phyloP scores from a whole-genome alignment of 176 grass and related monocot species.

The Carex cristatella region DNA sequence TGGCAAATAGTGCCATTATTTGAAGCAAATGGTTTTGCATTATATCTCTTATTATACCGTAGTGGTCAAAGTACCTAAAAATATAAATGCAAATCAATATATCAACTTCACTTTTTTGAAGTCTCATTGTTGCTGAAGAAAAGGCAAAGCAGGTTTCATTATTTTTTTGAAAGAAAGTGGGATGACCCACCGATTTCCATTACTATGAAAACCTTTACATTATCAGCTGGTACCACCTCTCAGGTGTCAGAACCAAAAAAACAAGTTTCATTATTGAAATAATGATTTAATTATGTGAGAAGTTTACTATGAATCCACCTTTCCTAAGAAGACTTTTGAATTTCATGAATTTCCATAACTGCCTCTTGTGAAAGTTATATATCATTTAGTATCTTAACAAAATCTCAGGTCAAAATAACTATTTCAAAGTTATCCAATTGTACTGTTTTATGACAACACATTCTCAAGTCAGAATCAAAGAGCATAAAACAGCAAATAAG shows the following conservation, averaged over 20 bases:
- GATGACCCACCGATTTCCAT: no score
- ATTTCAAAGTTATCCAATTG: background rate
- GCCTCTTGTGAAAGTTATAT: background rate
- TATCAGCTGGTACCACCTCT: no score
- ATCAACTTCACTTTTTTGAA: constrained; percentile 12
- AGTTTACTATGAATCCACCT: background rate
- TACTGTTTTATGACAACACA: background rate
- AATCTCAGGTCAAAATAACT: background rate
- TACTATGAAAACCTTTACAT: no score
- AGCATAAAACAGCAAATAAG: background rate
- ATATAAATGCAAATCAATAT: constrained; percentile 14
- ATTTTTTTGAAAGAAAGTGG: no score
- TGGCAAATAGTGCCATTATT: constrained; percentile 87
- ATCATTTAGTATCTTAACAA: background rate
- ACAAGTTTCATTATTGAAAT: background rate
- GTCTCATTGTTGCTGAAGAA: constrained; percentile 7
- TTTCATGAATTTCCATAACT: background rate
- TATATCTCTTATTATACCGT: constrained; percentile 95
- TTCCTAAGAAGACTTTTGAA: background rate
- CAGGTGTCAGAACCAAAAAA: background rate
- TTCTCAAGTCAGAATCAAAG: background rate
- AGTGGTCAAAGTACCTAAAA: constrained; percentile 88
- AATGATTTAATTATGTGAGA: background rate
- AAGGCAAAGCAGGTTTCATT: background rate
- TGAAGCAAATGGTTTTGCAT: constrained; percentile 99